Base-by-base conservation (phyloP, 148 eudicot genomes). In the Spergularia marina region DNA sequence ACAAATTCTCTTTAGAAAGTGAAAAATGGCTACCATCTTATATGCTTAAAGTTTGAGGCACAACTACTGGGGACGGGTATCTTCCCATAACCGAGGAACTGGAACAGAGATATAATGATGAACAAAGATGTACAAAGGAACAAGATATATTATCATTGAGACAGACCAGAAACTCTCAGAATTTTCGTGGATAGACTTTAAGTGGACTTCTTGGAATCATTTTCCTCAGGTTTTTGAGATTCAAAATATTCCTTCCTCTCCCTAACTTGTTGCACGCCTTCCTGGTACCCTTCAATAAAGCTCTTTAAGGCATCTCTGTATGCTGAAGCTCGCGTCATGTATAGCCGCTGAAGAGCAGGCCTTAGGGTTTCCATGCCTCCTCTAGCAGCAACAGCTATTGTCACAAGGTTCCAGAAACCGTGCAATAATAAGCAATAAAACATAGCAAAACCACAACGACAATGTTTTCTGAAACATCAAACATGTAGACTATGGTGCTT, bases 361-460 rank as follows among this genome's bases (percentile, higher is more conserved):
- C 87, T 89, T 34, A 94, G 83, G 16, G 91, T 88, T 84, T 94
- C 97, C 93, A 94, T 90, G 25, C 98, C 98, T 65, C 98, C 98
- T 85, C 90, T 86, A 61, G 98, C 98, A 82, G 97, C 98, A 57
- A 87, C 85, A 56, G 91, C 98, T 91, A 67, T 73, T 66, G 56
- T 62, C 74, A 66, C 39, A 53, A 20, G 67, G 54, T 61, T 55
- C 68, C 63, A 60, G 12, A 51, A 41, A 52, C 72, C 57, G 65
- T 53, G 30, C 57, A 70, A 44, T 36, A 13, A 53, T 54, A 34
- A 51, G 60, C 59, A 53, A 58, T 44, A 41, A 12, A 52, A 30
- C 40, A 34, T 25, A 78, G 65, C 18, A 47, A 47, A 51, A 41
- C 21, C 10, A 55, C 16, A 40, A 40, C 10, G 13, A 5, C 10